Percentiles rank a stretch among this genome's conserved stretches.
Conservation (phyloP, 1,139 yeast genomes). For the Diutina ranongensis region DNA sequence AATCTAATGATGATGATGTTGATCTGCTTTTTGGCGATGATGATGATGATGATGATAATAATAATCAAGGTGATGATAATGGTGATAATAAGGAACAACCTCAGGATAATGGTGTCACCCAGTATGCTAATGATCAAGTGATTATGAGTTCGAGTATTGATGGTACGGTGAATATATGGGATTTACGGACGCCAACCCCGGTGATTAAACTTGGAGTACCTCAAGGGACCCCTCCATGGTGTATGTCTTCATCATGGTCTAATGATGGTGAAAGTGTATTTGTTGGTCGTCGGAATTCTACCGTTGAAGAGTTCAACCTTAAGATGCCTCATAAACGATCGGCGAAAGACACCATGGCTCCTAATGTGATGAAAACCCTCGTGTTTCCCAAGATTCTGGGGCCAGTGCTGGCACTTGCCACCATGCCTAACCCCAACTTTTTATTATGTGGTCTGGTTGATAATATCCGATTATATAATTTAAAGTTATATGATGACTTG, state of each 20-base stretch:
- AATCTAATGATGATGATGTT: conserved; percentile 28
- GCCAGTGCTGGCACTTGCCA: conserved; percentile 69
- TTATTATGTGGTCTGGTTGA: conserved; percentile 83
- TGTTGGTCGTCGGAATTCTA: conserved; percentile 82
- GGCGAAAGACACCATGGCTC: conserved; percentile 14
- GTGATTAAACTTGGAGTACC: conserved; percentile 47
- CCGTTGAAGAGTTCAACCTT: conserved; percentile 76
- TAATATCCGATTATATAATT: conserved; percentile 76
- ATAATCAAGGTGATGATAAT: conserved; percentile 7
- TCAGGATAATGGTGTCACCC: conserved; percentile 11
- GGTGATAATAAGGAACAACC: conserved; percentile 14
- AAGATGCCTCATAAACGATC: conserved; percentile 37
- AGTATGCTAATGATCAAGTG: conserved; percentile 36
- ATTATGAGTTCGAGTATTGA: conserved; percentile 78
- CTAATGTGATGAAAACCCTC: conserved; percentile 45
- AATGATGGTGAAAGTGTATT: conserved; percentile 66
- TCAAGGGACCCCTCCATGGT: conserved; percentile 82
- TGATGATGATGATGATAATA: conserved; percentile 38
- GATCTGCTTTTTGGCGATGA: conserved; percentile 77
- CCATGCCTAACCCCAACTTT: conserved; percentile 75
- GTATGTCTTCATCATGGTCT: conserved; percentile 90
- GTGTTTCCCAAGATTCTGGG: conserved; percentile 86
- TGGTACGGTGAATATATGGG: conserved; percentile 82
- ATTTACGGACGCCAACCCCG: conserved; percentile 36
- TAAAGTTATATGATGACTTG: conserved; percentile 40